Evolutionary conservation across 768 basidiomycete genomes (phyloP).

Genomic region (Serendipita sp.): DNA sequence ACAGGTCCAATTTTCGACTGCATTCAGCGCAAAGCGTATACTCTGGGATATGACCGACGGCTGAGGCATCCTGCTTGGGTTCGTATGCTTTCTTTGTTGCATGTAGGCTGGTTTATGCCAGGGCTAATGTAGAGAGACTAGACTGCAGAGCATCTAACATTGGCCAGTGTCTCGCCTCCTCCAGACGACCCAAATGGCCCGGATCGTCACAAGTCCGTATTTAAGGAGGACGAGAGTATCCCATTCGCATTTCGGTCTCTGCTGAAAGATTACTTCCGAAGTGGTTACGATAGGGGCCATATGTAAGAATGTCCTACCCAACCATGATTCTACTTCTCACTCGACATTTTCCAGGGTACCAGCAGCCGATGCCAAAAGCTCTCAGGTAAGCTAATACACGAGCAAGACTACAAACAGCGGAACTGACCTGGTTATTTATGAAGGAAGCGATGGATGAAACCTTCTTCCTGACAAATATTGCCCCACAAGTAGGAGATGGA

Average conservation of each 20-base stretch:
- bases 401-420: background rate
- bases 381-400: constrained; percentile 36
- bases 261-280: constrained; percentile 77
- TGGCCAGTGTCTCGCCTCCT: constrained; percentile 43
- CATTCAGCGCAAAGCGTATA: constrained; percentile 67
- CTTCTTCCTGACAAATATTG: constrained; percentile 86
- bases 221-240: constrained; percentile 67
- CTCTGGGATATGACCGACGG: constrained; percentile 78
- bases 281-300: constrained; percentile 92
- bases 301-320: constrained; percentile 40
- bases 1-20: constrained; percentile 76
- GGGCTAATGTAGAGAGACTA: constrained; percentile 17
- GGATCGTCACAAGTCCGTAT: constrained; percentile 61
- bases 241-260: constrained; percentile 67
- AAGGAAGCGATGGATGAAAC: constrained; percentile 93
- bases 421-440: background rate
- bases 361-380: constrained; percentile 86
- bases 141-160: constrained; percentile 93
- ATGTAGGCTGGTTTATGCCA: background rate
- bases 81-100: constrained; percentile 20
- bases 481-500: constrained; percentile 93
- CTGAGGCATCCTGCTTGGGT: constrained; percentile 87
- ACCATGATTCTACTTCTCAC: background rate
- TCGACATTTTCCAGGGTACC: constrained; percentile 49
- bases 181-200: constrained; percentile 26